Base-by-base conservation (phyloP, 1,284 basidiomycete species). In the Fomitopsis schrenkii region DNA sequence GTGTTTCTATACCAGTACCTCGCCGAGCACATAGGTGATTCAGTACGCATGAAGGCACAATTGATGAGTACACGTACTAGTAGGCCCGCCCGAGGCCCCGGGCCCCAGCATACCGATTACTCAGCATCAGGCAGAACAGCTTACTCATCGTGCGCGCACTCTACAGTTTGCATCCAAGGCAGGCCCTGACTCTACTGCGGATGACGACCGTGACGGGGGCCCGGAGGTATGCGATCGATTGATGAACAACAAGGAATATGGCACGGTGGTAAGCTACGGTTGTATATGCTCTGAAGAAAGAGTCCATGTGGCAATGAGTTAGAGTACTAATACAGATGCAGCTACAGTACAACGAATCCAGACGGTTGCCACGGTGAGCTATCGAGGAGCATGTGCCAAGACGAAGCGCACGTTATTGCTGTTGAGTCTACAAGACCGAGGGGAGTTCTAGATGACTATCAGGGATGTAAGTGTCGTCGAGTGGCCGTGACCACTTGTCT, bases 401-500 rank as follows among this genome's bases (percentile, higher is more conserved):
- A 17, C 5, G 35, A 38, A n/a, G 38, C 52, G 40, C 19, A 54
- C 52, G 19, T 54, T 19, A 36, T 9, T n/a, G 15, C 30, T 46
- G 41, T 41, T 8, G 15, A 30, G 1, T 38, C 68, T 59, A 76
- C 12, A 76, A 60, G 2, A 76, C 75, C 57, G 72, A 74, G 0
- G 74, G 74, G 2, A 76, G 66, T 33, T 68, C 61, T 17, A 57
- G 61, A 35, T 63, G 66, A 55, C 74, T 72, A 42, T 66, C 64
- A 15, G 68, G 68, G 19, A 72, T 61, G 53, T 67, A 63, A 19
- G 70, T 69, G 45, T 71, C 68, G 56, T 76, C 74, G 26, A 71
- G 62, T 4, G 75, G 74, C 38, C 69, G 69, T 1, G 76, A 73
- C 76, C 76, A 78, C 64, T 76, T 77, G 59, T 77, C 76, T 77